Conservation (phyloP, 805 yeast genomes). For the Saturnispora galanensis region DNA sequence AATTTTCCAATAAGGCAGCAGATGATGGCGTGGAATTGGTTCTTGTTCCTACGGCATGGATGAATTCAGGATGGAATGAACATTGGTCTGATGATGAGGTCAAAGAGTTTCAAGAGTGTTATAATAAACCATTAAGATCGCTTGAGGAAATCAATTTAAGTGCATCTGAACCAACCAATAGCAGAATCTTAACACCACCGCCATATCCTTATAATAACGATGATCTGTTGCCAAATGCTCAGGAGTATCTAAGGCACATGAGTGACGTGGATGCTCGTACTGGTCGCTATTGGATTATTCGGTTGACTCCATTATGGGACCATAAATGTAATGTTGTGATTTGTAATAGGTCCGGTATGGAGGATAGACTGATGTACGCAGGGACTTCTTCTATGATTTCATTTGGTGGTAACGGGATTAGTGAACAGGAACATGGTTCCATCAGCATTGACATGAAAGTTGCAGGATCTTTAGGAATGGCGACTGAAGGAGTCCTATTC, state of each 20-base stretch:
- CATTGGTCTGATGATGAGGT: conserved; percentile 17
- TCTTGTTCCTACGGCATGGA: conserved; percentile 84
- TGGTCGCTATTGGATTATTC: conserved; percentile 54
- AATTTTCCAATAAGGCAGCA: conserved; percentile 50
- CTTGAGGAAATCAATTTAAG: conserved; percentile 14
- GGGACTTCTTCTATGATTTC: conserved; percentile 53
- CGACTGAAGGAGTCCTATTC: conserved; percentile 52
- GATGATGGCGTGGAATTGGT: conserved; percentile 43
- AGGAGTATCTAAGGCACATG: conserved; percentile 9
- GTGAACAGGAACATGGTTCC: conserved; percentile 16
- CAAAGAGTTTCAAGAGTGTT: conserved; percentile 13
- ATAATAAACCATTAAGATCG: conserved; percentile 10
- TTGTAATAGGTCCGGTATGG: conserved; percentile 75
- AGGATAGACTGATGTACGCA: conserved; percentile 54
- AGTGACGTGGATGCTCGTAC: conserved; percentile 20
- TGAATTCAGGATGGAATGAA: conserved; percentile 35
- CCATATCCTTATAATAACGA: conserved; percentile 1
- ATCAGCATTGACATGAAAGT: conserved; percentile 36
- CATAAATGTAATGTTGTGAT: conserved; percentile 33
- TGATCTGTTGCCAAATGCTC: background rate
- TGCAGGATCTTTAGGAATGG: conserved; percentile 50
- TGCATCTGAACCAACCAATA: conserved; percentile 2
- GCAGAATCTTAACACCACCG: conserved; percentile 4
- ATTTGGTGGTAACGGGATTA: conserved; percentile 34
- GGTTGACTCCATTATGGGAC: conserved; percentile 34